Evolutionary conservation across 495 filamentous ascomycete genomes (phyloP), one percentile per base, ranked within the genome.

Genomic region (Letharia lupina): DNA sequence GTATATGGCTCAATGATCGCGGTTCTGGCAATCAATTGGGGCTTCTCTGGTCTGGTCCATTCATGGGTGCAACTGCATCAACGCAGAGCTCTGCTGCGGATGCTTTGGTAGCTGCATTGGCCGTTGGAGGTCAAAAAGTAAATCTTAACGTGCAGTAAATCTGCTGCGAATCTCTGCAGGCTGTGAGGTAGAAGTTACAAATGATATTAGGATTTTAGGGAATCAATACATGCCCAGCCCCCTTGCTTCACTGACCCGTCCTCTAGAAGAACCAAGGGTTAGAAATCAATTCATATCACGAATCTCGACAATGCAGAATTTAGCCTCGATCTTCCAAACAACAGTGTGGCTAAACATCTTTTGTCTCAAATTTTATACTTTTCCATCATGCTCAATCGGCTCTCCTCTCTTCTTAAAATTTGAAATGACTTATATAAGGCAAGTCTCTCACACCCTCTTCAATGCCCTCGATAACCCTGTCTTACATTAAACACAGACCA

Each of bases 1-100:
- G 83, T 61, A 87, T 91, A 61, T 91, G 87, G 89, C 71, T 70
- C 16, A 83, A 84, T 52, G 80, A 89, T 71, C 82, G 84, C 33
- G 77, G 80, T 70, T 71, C 71, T 31, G 65, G 65, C 12, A 70
- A 77, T 35, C 73, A 81, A 68, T 74, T 93, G 10, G 74, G 78
- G 31, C 62, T 61, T 80, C 82, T 47, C 75, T 84, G 13, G 75
- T 76, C 61, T 89, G 88, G 87, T 70, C 79, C 47, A 84, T 67
- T 73, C 31, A 68, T 65, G 13, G 57, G 69, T 10, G 79, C 77
- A 3, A 79, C 77, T 65, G 80, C 83, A 9, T 81, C 84, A 12
- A 87, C 83, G 33, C 89, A 92, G 42, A 83, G 83, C 67, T 86
- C 84, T 6, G 88, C 86, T 0, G 74, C 89, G 73, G 89, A 91